These are phyloP conservation scores for Tylopilus felleus DNA, from an alignment of 768 basidiomycete genomes.

Conservation along the genomic window DNA sequence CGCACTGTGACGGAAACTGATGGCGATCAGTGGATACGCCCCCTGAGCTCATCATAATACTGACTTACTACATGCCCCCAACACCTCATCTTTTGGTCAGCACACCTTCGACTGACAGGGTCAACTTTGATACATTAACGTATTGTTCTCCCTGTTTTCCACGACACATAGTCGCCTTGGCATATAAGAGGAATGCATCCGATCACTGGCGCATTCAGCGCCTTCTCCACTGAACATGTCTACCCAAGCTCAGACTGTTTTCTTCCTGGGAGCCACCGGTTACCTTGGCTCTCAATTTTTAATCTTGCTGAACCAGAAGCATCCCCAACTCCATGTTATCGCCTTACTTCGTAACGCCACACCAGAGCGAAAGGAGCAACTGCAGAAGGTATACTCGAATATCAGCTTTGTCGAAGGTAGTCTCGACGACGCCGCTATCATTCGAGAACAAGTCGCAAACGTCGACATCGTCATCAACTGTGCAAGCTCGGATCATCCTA, in stretches of 20 bases:
- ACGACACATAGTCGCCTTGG: background rate
- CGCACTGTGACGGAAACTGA: background rate
- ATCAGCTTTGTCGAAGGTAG: slow-evolving; percentile 37
- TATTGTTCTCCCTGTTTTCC: background rate
- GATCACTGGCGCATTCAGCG: background rate
- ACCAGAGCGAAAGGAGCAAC: slow-evolving; percentile 26
- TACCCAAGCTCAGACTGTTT: slow-evolving; percentile 23
- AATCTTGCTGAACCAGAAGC: slow-evolving; percentile 30
- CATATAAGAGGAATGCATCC: background rate
- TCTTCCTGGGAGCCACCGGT: slow-evolving; percentile 45
- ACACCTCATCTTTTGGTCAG: slow-evolving; percentile 3
- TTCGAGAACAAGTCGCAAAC: slow-evolving; percentile 35
- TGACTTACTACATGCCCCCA: background rate
- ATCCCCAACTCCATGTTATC: slow-evolving; percentile 32
- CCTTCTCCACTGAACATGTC: slow-evolving; percentile 9
- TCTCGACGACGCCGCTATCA: slow-evolving; percentile 35
- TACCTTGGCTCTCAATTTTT: slow-evolving; percentile 43
- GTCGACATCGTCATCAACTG: slow-evolving; percentile 41
- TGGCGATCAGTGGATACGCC: background rate
- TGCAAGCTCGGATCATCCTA: slow-evolving; percentile 39
- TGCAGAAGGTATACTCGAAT: slow-evolving; percentile 34
- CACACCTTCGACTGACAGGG: background rate
- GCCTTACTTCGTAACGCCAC: slow-evolving; percentile 37
- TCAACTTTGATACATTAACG: slow-evolving; percentile 2
- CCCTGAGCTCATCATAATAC: background rate